Conservation (phyloP, 176 grass and related monocot species). For the Elaeis guineensis region DNA sequence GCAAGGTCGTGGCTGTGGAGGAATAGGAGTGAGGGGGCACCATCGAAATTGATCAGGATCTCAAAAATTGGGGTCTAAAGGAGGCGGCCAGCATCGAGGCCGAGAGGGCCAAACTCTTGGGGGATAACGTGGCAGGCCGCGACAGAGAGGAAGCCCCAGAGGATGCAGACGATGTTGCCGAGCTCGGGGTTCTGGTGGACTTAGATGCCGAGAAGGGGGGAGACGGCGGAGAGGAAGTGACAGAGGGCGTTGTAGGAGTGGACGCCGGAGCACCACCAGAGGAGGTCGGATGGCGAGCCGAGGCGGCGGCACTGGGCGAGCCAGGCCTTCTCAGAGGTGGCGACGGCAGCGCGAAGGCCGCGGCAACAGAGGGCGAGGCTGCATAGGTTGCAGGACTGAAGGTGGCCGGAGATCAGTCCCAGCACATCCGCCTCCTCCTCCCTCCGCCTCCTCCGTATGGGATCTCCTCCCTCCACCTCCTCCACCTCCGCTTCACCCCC, state of each 20-base stretch:
- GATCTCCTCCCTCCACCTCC: no score
- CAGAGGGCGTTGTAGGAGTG: slow-evolving; percentile 40
- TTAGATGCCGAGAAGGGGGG: slow-evolving; percentile 53
- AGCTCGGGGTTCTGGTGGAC: slow-evolving; percentile 88
- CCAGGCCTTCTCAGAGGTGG: slow-evolving; percentile 47
- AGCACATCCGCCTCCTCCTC: no score
- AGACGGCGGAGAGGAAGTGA: slow-evolving; percentile 60
- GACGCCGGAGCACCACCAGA: slow-evolving; percentile 20
- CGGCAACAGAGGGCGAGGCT: slow-evolving; percentile 46
- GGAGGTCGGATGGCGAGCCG: slow-evolving; percentile 15
- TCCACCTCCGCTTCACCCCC: no score
- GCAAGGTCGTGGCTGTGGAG: slow-evolving; percentile 41
- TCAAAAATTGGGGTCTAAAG: slow-evolving; percentile 82
- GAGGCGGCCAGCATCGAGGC: slow-evolving; percentile 18
- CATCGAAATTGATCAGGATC: slow-evolving; percentile 44
- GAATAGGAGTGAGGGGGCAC: slow-evolving; percentile 54
- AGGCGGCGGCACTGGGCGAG: slow-evolving; percentile 52
- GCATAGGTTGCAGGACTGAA: slow-evolving; percentile 45
- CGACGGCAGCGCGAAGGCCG: slow-evolving; percentile 34
- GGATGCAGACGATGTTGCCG: no score
- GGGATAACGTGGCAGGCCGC: slow-evolving; percentile 56
- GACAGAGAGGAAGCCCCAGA: slow-evolving; percentile 82
- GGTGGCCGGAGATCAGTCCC: slow-evolving; percentile 45
- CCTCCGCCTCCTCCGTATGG: no score
- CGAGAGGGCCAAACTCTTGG: slow-evolving; percentile 50